These are phyloP conservation scores for Oxytropis ochrocephala DNA, from an alignment of 306 rosid species.

Conservation along the genomic window DNA sequence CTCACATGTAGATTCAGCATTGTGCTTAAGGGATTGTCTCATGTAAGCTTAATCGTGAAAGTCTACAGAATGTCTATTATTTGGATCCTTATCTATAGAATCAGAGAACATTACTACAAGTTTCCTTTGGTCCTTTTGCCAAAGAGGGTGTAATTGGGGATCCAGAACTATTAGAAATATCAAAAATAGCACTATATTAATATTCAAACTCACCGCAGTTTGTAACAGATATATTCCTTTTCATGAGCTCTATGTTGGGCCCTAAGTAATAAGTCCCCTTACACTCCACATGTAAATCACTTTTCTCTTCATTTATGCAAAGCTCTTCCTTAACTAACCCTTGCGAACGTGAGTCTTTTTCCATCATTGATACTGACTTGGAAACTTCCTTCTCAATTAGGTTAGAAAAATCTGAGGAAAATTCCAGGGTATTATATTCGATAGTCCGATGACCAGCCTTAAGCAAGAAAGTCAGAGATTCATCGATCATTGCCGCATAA, in stretches of 20 bases:
- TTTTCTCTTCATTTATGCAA: constrained; percentile 30
- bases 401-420: constrained; percentile 65
- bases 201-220: constrained; percentile 38
- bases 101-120: constrained; percentile 57
- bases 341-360: constrained; percentile 35
- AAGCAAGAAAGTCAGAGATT: no score
- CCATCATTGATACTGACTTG: constrained; percentile 34
- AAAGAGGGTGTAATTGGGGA: constrained; percentile 30
- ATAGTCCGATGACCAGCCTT: no score
- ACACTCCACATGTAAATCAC: constrained; percentile 19
- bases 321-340: constrained; percentile 35
- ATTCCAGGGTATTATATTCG: constrained; percentile 76
- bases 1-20: constrained; percentile 15
- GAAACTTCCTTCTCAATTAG: constrained; percentile 62
- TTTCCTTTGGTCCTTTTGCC: constrained; percentile 37
- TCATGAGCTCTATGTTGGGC: constrained; percentile 46
- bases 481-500: no score
- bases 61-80: constrained; percentile 12
- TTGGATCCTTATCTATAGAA: constrained; percentile 44
- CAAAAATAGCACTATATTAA: constrained; percentile 38
- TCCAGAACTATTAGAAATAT: constrained; percentile 39
- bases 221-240: constrained; percentile 37
- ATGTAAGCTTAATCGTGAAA: constrained; percentile 21
- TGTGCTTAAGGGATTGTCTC: constrained; percentile 28
- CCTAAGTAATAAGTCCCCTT: constrained; percentile 27